Evolutionary conservation across 192 early-diverging fungal species (phyloP), one percentile per base, ranked within the genome.

Genomic region (Diversispora eburnea): DNA sequence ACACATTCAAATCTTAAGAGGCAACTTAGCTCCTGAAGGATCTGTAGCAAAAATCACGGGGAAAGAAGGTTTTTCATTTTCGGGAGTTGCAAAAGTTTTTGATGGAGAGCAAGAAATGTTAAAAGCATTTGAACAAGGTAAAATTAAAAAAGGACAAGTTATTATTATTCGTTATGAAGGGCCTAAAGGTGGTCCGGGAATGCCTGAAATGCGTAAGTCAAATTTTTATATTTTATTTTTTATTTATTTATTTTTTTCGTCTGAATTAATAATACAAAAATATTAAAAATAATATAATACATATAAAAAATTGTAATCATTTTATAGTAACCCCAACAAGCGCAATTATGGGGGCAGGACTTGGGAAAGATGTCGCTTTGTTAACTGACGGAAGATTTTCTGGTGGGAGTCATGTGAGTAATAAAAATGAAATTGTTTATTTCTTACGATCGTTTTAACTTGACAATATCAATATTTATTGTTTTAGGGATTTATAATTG

Each of bases 1-100:
- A 22, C 98, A 99, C 77, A 87, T 99, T 77, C 94, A 95, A 81
- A 98, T 96, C 63, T 82, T 99, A 76, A 83, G 86, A 62, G 98
- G 98, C 73, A 96, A 95, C 77, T 86, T 99, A 19, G 95, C 98
- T 43, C 96, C 98, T 49, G 90, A 94, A 71, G 96, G 95, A 9
- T 91, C 91, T 8, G 98, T 99, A 49, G 98, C 98, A 63, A 99
- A 99, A 86, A 99, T 99, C 84, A 99, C 98, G 10, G 98, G 98
- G 64, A 99, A 99, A 84, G 95, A 99, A 86, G 98, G 98, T 20
- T 85, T 98, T 10, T 57, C 76, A 59, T 99, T 99, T 77, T 78
- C 82, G 51, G 98, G 98, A 20, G 85, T 87, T 7, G 98, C 98
- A 60, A 89, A 89, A 68, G 94, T 96, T 39, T 99, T 89, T 77